Evolutionary conservation across 2,329 filamentous ascomycete species (phyloP).

Genomic region (Pseudogymnoascus destructans): DNA sequence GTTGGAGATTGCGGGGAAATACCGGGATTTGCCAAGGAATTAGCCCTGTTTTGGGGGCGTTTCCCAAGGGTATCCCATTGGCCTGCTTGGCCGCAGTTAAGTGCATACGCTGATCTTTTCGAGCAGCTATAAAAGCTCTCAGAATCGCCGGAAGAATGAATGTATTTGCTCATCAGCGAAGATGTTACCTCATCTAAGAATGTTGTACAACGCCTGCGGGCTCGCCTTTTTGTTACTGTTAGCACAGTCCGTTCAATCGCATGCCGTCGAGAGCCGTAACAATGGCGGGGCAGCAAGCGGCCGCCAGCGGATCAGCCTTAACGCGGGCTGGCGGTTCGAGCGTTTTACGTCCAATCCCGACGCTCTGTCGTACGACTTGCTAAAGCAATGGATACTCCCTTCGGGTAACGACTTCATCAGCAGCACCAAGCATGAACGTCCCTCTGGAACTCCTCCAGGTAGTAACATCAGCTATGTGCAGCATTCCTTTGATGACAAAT

Average conservation of each 20-base stretch:
- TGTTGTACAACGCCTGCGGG: not conserved
- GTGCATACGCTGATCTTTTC: not conserved
- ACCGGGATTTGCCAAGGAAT: too few species aligned
- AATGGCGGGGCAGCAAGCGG: not conserved
- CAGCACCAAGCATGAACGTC: constrained; percentile 25
- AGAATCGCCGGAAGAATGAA: not conserved
- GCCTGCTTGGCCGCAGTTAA: too few species aligned
- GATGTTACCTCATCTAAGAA: constrained; percentile 3
- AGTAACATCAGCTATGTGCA: constrained; percentile 26
- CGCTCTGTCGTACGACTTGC: constrained; percentile 25
- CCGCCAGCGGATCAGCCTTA: constrained; percentile 12
- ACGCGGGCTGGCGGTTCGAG: constrained; percentile 29
- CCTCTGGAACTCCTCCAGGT: constrained; percentile 22
- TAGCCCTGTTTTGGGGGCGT: too few species aligned
- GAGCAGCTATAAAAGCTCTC: constrained; percentile 1
- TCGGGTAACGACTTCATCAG: constrained; percentile 31
- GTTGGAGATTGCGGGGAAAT: too few species aligned
- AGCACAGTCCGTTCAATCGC: not conserved
- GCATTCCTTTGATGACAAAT: constrained; percentile 28
- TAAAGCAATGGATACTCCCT: constrained; percentile 33
- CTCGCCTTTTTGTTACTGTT: not conserved
- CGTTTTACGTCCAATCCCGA: constrained; percentile 29
- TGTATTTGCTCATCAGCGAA: not conserved
- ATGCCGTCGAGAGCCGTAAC: not conserved
- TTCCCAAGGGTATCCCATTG: too few species aligned